Conservation (phyloP, 345 rosid species). For the Mercurialis annua region DNA sequence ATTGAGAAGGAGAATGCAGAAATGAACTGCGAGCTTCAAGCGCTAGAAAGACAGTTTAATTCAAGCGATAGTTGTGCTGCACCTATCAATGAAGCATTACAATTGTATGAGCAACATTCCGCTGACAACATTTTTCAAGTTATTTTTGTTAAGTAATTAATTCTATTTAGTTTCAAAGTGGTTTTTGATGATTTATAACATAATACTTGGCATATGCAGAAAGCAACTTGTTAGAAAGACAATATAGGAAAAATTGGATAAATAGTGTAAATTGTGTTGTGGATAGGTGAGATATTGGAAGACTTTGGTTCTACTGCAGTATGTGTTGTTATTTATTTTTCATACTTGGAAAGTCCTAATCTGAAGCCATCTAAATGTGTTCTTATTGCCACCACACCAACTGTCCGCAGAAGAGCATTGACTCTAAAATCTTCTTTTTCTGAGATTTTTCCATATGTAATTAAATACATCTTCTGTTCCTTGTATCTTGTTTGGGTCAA, state of each 20-base stretch:
- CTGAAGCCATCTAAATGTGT: no score
- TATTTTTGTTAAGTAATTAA: constrained; percentile 22
- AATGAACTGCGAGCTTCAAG: constrained; percentile 56
- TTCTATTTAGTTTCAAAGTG: not conserved
- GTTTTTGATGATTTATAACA: not conserved
- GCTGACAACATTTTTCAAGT: constrained; percentile 55
- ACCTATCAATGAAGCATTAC: constrained; percentile 49
- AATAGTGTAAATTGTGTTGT: not conserved
- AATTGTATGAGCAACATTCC: constrained; percentile 46
- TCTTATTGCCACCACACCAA: no score
- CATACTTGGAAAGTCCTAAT: no score
- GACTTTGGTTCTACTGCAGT: no score
- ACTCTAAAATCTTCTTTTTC: not conserved
- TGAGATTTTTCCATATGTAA: not conserved
- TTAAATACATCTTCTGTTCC: not conserved
- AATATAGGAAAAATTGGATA: not conserved
- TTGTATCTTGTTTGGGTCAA: not conserved
- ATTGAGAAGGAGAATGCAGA: constrained; percentile 54
- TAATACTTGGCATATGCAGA: not conserved
- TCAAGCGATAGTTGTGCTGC: constrained; percentile 42
- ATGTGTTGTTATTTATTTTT: no score
- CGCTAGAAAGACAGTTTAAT: constrained; percentile 49
- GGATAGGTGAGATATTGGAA: not conserved
- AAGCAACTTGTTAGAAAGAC: not conserved
- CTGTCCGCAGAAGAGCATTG: not conserved